Evolutionary conservation across 345 rosid genomes (phyloP), one percentile per base, ranked within the genome.

Genomic region (Draba incana): DNA sequence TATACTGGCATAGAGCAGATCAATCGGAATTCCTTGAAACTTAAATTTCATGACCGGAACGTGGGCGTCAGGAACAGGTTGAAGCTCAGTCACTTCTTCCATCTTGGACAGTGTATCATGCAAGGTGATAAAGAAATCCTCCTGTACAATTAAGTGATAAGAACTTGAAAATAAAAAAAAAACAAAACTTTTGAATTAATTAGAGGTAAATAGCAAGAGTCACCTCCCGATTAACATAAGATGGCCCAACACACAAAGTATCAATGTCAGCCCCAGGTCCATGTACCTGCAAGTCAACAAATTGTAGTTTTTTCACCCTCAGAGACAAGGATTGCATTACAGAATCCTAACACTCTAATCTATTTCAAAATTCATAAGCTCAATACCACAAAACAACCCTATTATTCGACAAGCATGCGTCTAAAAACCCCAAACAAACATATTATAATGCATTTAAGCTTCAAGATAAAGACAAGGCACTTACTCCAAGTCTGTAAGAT

Each of bases 1-100:
- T 57, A 91, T 78, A 64, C 96, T 93, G 57, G 99, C 99, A 78
- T 93, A 93, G 16, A 93, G 94, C 52, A 93, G 96, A 80, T 93
- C 99, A 55, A 93, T 71, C 8, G 96, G 84, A 82, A 88, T 87
- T 75, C 96, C 96, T 72, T 82, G 88, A 69, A 86, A 93, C 74
- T 90, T 93, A 71, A 93, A 88, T 80, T 87, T 93, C 99, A 93
- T 87, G 49, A 90, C 96, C 2, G 99, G 99, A 39, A 93, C 99
- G 59, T 93, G 95, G 73, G 99, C 99, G 64, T 93, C 91, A 2
- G 99, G 96, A 77, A 93, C 86, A 38, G 97, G 92, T 64, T 93
- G 97, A 62, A 93, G 83, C 79, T 91, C 97, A 24, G 88, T 81
- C 13, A 93, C 88, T 78, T 88, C 94, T 75, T 84, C 97, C 91